Percentiles rank a stretch among this genome's conserved stretches.
phyloP scores from a whole-genome alignment of 2,329 filamentous ascomycete genomes.

The Trichoderma sp. region DNA sequence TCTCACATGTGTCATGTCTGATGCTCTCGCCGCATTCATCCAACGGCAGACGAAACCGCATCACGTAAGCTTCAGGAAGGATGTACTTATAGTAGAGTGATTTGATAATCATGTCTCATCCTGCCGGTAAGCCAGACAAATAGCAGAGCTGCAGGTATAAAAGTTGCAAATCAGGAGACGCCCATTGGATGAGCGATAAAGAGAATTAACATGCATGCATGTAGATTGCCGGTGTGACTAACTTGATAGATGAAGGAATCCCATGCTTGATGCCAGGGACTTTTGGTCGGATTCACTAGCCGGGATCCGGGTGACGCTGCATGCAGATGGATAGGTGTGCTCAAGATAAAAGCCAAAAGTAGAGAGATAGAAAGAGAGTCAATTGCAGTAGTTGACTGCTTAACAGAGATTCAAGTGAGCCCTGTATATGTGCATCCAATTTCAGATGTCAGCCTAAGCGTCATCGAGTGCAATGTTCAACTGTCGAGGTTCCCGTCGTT shows the following conservation, averaged over 20 bases:
- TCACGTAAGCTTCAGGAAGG: no score
- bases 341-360: neutral
- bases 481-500: no score
- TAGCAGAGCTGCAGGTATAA: neutral
- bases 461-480: no score
- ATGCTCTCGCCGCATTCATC: neutral
- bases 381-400: neutral
- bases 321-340: neutral
- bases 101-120: neutral
- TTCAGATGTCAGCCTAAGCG: no score
- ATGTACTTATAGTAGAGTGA: no score
- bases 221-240: conserved; percentile 19
- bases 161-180: neutral
- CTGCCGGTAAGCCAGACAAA: neutral
- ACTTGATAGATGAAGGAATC: neutral
- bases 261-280: neutral
- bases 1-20: neutral
- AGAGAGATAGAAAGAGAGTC: no score
- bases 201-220: neutral
- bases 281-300: conserved; percentile 15
- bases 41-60: neutral
- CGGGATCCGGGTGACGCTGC: conserved; percentile 19
- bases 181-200: conserved; percentile 7
- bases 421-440: neutral
- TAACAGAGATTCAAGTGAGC: neutral